Percentiles rank a stretch among this genome's conserved stretches.
Conservation (phyloP, 192 early-diverging fungal genomes). For the Gonapodya sp. region DNA sequence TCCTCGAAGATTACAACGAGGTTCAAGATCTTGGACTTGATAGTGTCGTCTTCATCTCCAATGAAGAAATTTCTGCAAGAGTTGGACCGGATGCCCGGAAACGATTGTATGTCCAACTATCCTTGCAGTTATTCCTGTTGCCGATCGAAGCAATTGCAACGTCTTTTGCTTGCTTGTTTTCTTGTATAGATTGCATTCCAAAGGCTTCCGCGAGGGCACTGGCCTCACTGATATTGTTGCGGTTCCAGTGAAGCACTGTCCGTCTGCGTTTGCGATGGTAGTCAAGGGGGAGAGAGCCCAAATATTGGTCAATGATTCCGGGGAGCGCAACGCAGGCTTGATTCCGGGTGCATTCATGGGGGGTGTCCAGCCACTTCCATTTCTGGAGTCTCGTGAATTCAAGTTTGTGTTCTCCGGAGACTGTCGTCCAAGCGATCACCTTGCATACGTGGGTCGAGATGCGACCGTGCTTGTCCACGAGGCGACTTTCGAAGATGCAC, state of each 20-base stretch:
- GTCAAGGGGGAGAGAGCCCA: slow-evolving; percentile 26
- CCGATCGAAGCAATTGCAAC: slow-evolving; percentile 13
- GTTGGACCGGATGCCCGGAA: slow-evolving; percentile 18
- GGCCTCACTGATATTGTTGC: slow-evolving; percentile 50
- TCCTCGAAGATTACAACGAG: slow-evolving; percentile 58
- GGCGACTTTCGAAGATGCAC: slow-evolving; percentile 73
- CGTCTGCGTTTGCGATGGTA: slow-evolving; percentile 72
- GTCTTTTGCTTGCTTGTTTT: not conserved
- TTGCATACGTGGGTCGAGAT: slow-evolving; percentile 57
- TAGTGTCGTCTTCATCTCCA: slow-evolving; percentile 36
- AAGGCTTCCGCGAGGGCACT: slow-evolving; percentile 19
- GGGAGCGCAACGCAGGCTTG: not conserved
- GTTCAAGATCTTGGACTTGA: slow-evolving; percentile 54
- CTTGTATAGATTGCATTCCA: not conserved
- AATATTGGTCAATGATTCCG: not conserved
- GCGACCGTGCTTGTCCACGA: slow-evolving; percentile 78
- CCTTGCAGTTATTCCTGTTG: slow-evolving; percentile 15
- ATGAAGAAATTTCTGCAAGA: slow-evolving; percentile 30
- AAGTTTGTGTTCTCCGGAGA: slow-evolving; percentile 67
- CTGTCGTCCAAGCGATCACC: slow-evolving; percentile 70
- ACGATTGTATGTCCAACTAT: not conserved
- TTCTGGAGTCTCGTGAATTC: slow-evolving; percentile 7
- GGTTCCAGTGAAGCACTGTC: slow-evolving; percentile 72
- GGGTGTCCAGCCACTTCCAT: not conserved
- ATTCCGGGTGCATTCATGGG: not conserved